A percentile compares a stretch with the other conserved stretches of the same genome.
phyloP scores from a whole-genome alignment of 1,284 basidiomycete genomes.

The Peniophora sp. region DNA sequence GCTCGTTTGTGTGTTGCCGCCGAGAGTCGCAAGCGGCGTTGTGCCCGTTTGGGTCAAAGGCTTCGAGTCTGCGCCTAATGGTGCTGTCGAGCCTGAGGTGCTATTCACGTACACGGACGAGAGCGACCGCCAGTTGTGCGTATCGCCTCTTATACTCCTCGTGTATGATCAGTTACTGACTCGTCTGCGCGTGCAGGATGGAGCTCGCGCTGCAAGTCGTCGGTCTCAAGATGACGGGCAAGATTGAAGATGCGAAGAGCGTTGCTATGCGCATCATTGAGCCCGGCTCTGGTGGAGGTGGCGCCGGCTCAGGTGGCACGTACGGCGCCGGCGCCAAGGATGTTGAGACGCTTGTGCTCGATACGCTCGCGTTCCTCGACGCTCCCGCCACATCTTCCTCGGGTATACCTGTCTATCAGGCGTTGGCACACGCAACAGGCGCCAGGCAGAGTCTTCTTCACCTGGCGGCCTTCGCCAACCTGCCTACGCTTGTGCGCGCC shows the following conservation, averaged over 20 bases:
- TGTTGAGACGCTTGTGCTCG: slow-evolving; percentile 73
- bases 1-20: slow-evolving; percentile 87
- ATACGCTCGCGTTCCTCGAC: slow-evolving; percentile 73
- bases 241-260: slow-evolving; percentile 87
- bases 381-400: slow-evolving; percentile 35
- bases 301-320: not conserved
- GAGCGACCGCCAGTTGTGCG: slow-evolving; percentile 79
- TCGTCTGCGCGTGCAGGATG: slow-evolving; percentile 55
- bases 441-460: slow-evolving; percentile 85
- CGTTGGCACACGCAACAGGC: slow-evolving; percentile 57
- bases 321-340: slow-evolving; percentile 48
- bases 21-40: slow-evolving; percentile 73
- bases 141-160: slow-evolving; percentile 14
- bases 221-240: slow-evolving; percentile 93
- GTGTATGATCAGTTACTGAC: slow-evolving; percentile 13
- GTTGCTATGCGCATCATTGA: slow-evolving; percentile 83
- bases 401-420: slow-evolving; percentile 29
- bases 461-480: slow-evolving; percentile 78
- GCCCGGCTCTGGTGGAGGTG: slow-evolving; percentile 17
- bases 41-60: slow-evolving; percentile 88
- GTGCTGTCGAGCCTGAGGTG: slow-evolving; percentile 29
- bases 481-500: slow-evolving; percentile 64
- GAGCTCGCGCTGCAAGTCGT: slow-evolving; percentile 93
- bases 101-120: slow-evolving; percentile 87
- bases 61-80: slow-evolving; percentile 50